Conservation (phyloP, 1,139 yeast genomes). For the Nadsonia starkeyi-henricii region DNA sequence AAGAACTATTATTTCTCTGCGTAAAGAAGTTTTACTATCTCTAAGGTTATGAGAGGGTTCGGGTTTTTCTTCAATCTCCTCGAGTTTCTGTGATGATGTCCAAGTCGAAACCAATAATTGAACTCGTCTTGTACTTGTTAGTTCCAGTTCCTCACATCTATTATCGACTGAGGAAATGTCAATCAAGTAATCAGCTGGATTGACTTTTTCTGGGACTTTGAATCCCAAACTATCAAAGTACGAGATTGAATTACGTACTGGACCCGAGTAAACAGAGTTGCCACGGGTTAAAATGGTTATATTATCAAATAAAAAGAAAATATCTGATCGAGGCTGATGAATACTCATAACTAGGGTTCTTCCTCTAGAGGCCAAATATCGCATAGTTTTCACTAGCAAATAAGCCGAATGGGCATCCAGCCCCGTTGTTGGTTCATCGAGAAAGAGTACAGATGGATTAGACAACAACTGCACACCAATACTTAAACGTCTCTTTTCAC, state of each 20-base stretch:
- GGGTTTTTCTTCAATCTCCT: neutral
- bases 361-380: conserved; percentile 44
- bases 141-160: conserved; percentile 30
- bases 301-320: conserved; percentile 52
- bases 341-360: conserved; percentile 63
- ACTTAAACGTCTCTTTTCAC: conserved; percentile 67
- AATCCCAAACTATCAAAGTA: conserved; percentile 42
- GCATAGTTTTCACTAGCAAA: conserved; percentile 48
- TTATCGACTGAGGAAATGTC: conserved; percentile 59
- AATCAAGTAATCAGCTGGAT: conserved; percentile 54
- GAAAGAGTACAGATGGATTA: conserved; percentile 60
- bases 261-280: conserved; percentile 45
- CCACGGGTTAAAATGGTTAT: conserved; percentile 61
- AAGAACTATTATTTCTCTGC: conserved; percentile 41
- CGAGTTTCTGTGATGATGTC: conserved; percentile 21
- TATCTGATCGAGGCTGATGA: conserved; percentile 78
- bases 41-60: conserved; percentile 2
- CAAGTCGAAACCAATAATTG: conserved; percentile 35
- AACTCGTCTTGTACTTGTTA: conserved; percentile 32
- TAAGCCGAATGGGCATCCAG: conserved; percentile 68
- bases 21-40: conserved; percentile 22
- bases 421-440: conserved; percentile 88
- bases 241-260: conserved; percentile 29
- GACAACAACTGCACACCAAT: conserved; percentile 67
- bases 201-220: conserved; percentile 32